Evolutionary conservation across 2,329 filamentous ascomycete species (phyloP), one percentile per base, ranked within the genome.

Genomic region (Aspergillus fijiensis): DNA sequence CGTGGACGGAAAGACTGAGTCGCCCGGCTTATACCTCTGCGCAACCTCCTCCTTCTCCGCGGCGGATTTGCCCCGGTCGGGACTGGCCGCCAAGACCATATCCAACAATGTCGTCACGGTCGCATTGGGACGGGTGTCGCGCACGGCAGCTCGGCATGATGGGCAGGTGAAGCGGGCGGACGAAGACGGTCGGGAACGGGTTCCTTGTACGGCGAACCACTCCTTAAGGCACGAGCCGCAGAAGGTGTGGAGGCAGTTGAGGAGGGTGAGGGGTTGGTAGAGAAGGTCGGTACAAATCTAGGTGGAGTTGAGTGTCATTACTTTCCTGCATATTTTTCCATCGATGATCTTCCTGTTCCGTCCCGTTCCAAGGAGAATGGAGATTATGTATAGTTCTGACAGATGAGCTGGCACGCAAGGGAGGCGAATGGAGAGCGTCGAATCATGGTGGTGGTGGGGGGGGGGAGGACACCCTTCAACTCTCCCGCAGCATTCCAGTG

Each of bases 231-330:
- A 99, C 45, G 91, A 90, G 65, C 93, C 95, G 80, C 95, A 99
- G 77, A 96, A 99, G 50, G 94, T 97, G 78, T 96, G 92, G 49
- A 96, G 85, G 74, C 92, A 96, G 80, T 96, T 91, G 75, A 96
- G 90, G 53, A 96, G 87, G 29, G 92, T 96, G 65, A 96, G 84
- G 35, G 93, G 92, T 75, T 96, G 91, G 78, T 92, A 96, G 64
- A 96, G 87, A 65, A 96, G 85, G 76, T 98, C 95, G 69, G 94
- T 96, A 82, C 95, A 99, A 71, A 99, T 99, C 93, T 97, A 48
- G 42, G 6, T 19, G 39, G 14, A 16, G 6, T 29, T 29, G 27
- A 10, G 2, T 29, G 27, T 9, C 27, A 29, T 29, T 29, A 29
- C 9, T 6, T 29, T 3, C 27, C 27, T 29, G 27, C 27, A 29